A percentile compares a stretch with the other conserved stretches of the same genome.
Conservation (phyloP, 2,329 filamentous ascomycete species). For the Macroventuria anomochaeta region DNA sequence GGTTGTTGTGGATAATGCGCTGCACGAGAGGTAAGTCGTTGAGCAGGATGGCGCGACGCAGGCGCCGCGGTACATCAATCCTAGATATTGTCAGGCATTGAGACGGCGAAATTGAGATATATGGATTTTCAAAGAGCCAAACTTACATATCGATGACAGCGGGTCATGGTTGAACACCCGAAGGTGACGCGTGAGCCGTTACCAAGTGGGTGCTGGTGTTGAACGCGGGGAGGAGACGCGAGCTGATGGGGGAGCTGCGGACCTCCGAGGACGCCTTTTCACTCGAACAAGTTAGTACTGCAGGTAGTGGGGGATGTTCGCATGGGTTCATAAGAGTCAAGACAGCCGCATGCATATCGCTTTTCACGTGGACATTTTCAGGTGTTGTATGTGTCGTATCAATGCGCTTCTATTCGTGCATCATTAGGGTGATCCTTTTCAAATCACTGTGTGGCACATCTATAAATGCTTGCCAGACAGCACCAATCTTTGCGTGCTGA, state of each 20-base stretch:
- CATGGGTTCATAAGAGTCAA: slow-evolving; percentile 15
- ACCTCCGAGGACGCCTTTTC: slow-evolving; percentile 30
- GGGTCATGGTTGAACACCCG: slow-evolving; percentile 31
- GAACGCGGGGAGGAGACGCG: slow-evolving; percentile 23
- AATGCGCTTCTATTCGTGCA: slow-evolving; percentile 30
- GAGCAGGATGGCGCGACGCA: slow-evolving; percentile 81
- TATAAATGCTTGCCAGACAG: slow-evolving; percentile 30
- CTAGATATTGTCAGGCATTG: slow-evolving; percentile 48
- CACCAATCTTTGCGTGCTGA: slow-evolving; percentile 31
- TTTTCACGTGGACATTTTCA: no score
- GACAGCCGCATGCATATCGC: slow-evolving; percentile 4
- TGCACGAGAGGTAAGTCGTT: slow-evolving; percentile 75
- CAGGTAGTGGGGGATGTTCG: slow-evolving; percentile 19
- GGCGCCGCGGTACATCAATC: slow-evolving; percentile 78
- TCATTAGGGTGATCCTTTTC: slow-evolving; percentile 24
- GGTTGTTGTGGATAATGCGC: slow-evolving; percentile 78
- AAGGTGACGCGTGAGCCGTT: slow-evolving; percentile 12
- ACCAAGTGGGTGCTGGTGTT: slow-evolving; percentile 8
- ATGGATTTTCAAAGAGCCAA: background rate
- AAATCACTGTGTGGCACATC: slow-evolving; percentile 14
- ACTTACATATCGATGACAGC: slow-evolving; percentile 32
- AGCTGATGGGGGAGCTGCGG: slow-evolving; percentile 21
- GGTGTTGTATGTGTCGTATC: slow-evolving; percentile 2
- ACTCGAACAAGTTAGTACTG: slow-evolving; percentile 32
- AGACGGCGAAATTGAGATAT: no score